Percentiles rank a stretch among this genome's conserved stretches.
phyloP scores from a whole-genome alignment of 2,329 filamentous ascomycete genomes.

The Colletotrichum tanaceti region DNA sequence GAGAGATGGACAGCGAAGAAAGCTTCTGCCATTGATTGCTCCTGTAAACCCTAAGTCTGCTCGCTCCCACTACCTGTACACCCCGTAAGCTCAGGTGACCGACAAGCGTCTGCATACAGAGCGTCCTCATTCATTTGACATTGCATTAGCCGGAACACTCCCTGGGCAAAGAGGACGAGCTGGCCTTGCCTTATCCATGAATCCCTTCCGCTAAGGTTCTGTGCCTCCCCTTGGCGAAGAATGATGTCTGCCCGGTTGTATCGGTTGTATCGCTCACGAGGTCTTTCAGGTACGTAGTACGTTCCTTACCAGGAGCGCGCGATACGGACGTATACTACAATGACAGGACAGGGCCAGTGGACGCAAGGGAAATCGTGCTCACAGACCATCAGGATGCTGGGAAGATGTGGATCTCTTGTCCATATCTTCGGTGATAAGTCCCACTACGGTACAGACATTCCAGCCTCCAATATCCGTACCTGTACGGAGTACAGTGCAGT shows the following conservation, averaged over 20 bases:
- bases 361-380: slow-evolving; percentile 3
- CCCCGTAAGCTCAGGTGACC: neutral
- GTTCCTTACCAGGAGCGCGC: neutral
- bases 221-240: slow-evolving; percentile 24
- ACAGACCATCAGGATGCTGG: slow-evolving; percentile 14
- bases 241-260: slow-evolving; percentile 22
- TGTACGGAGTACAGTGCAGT: no score
- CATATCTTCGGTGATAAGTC: slow-evolving; percentile 14
- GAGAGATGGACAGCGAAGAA: neutral
- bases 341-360: neutral
- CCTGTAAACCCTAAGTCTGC: neutral
- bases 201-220: slow-evolving; percentile 15
- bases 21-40: slow-evolving; percentile 7
- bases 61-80: neutral
- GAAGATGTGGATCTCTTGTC: slow-evolving; percentile 22
- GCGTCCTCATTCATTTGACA: slow-evolving; percentile 34
- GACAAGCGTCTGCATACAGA: slow-evolving; percentile 15
- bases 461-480: neutral
- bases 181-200: slow-evolving; percentile 1
- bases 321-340: slow-evolving; percentile 18
- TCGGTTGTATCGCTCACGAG: slow-evolving; percentile 3
- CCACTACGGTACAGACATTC: slow-evolving; percentile 16
- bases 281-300: slow-evolving; percentile 3
- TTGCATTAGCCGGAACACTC: slow-evolving; percentile 39
- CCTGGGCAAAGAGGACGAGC: slow-evolving; percentile 13